These are phyloP conservation scores for Russula sp. DNA, from an alignment of 768 basidiomycete genomes.

Conservation along the genomic window DNA sequence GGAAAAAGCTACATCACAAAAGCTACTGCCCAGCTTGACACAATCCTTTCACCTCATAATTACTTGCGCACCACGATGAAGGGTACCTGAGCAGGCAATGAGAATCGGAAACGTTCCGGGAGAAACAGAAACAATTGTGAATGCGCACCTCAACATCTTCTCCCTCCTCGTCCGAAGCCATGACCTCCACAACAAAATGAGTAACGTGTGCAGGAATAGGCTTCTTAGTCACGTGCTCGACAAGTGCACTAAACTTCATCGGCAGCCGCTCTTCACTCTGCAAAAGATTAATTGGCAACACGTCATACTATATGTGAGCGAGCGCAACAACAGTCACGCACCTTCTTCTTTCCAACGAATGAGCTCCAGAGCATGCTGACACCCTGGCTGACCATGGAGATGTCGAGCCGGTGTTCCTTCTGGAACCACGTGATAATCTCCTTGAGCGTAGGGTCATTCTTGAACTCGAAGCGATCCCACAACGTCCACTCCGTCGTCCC, in stretches of 20 bases:
- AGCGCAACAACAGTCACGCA: conserved; percentile 28
- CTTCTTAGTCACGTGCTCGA: conserved; percentile 93
- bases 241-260: conserved; percentile 86
- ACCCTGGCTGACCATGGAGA: conserved; percentile 95
- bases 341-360: conserved; percentile 92
- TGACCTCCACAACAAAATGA: conserved; percentile 86
- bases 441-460: conserved; percentile 79
- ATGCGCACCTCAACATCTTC: conserved; percentile 86
- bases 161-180: conserved; percentile 85
- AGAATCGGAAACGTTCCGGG: conserved; percentile 5
- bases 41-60: conserved; percentile 11
- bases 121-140: background rate
- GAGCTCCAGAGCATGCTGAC: conserved; percentile 98
- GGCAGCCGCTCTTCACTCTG: conserved; percentile 82
- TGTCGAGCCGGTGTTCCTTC: conserved; percentile 73
- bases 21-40: background rate
- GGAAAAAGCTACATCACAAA: conserved; percentile 8
- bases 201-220: conserved; percentile 76
- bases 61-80: conserved; percentile 72
- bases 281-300: background rate
- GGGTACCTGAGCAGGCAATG: conserved; percentile 47
- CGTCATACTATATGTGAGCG: background rate
- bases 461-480: conserved; percentile 96
- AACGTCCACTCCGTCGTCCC: conserved; percentile 89
- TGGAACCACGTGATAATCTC: conserved; percentile 83